phyloP scores from a whole-genome alignment of 495 filamentous ascomycete genomes.

The Hypoxylon fragiforme region DNA sequence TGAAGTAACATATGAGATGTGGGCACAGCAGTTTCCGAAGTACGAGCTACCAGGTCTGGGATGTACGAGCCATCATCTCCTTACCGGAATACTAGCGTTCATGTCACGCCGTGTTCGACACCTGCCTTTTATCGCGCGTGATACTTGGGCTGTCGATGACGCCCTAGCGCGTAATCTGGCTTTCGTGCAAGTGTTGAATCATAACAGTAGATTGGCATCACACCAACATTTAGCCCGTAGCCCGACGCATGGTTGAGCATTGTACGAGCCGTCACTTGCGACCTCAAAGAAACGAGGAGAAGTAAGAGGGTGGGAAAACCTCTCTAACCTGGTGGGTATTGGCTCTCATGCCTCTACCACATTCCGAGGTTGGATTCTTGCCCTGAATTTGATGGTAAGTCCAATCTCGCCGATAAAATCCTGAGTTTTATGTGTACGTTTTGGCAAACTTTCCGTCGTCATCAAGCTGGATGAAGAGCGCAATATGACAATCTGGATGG shows the following conservation, averaged over 20 bases:
- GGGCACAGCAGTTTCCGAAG: background rate
- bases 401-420: background rate
- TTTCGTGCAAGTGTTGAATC: background rate
- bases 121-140: background rate
- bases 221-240: background rate
- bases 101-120: background rate
- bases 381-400: background rate
- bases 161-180: slow-evolving; percentile 19
- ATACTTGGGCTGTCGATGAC: slow-evolving; percentile 3
- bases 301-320: too few species aligned
- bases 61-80: background rate
- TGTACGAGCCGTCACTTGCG: slow-evolving; percentile 2
- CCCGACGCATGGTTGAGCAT: slow-evolving; percentile 1
- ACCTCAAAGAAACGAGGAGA: slow-evolving; percentile 13
- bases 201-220: slow-evolving; percentile 7
- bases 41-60: background rate
- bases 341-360: slow-evolving; percentile 3
- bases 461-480: too few species aligned
- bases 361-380: slow-evolving; percentile 18
- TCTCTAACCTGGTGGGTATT: background rate
- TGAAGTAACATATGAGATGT: background rate
- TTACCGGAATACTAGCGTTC: background rate
- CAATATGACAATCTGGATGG: too few species aligned
- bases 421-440: background rate
- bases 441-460: slow-evolving; percentile 12